These are phyloP conservation scores for Dryas integrifolia DNA, from an alignment of 331 rosid species.

Conservation along the genomic window DNA sequence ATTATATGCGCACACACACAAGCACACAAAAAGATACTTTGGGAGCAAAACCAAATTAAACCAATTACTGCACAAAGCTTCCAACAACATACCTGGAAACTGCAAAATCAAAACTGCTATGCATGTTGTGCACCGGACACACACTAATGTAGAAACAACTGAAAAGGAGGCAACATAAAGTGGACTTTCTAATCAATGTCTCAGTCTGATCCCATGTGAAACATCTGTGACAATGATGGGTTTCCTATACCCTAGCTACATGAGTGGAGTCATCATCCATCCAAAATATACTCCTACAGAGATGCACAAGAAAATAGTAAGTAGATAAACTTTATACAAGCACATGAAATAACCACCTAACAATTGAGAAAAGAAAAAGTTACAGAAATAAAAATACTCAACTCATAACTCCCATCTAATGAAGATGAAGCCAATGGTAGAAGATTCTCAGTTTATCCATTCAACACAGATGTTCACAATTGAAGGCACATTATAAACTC, in stretches of 20 bases:
- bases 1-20: no score
- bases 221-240: conserved; percentile 74
- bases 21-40: no score
- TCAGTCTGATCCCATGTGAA: conserved; percentile 72
- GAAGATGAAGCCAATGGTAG: not conserved
- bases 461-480: not conserved
- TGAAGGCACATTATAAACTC: no score
- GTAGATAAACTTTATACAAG: not conserved
- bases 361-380: not conserved
- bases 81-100: conserved; percentile 63
- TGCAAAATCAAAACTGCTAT: conserved; percentile 27
- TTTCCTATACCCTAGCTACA: conserved; percentile 73
- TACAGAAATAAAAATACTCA: no score
- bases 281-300: conserved; percentile 62
- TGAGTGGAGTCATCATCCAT: conserved; percentile 76
- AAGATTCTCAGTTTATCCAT: not conserved
- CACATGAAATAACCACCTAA: not conserved
- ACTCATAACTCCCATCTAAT: not conserved
- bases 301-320: conserved; percentile 24
- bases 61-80: no score
- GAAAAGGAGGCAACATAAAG: conserved; percentile 17
- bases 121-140: conserved; percentile 4
- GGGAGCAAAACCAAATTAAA: no score
- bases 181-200: conserved; percentile 51
- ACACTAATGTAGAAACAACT: conserved; percentile 20